These are phyloP conservation scores for Globisporangium solare DNA, from an alignment of 352 stramenopile species.

Conservation along the genomic window DNA sequence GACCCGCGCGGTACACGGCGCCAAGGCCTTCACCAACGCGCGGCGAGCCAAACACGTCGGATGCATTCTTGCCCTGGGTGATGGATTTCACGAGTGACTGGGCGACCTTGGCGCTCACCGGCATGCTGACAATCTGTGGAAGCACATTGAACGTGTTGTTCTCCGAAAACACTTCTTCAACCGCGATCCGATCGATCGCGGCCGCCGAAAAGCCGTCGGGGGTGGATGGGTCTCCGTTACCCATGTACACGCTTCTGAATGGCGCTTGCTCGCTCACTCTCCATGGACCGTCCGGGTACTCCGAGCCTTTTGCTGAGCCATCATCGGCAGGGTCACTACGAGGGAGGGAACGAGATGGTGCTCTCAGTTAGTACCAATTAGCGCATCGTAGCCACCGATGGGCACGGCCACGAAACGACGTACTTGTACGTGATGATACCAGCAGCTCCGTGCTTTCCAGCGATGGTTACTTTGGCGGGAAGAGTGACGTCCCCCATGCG, in stretches of 20 bases:
- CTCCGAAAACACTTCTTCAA: slow-evolving; percentile 71
- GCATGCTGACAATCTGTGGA: slow-evolving; percentile 66
- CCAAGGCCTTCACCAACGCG: slow-evolving; percentile 27
- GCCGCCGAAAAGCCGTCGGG: slow-evolving; percentile 60
- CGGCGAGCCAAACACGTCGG: slow-evolving; percentile 35
- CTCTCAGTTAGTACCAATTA: too few species aligned
- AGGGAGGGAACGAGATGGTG: background rate
- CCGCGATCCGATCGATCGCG: slow-evolving; percentile 56
- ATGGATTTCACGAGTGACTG: slow-evolving; percentile 33
- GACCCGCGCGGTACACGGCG: slow-evolving; percentile 29
- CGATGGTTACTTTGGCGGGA: slow-evolving; percentile 65
- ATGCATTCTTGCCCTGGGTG: slow-evolving; percentile 21
- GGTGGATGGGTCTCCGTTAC: slow-evolving; percentile 76
- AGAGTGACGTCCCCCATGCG: slow-evolving; percentile 62
- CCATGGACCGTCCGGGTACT: slow-evolving; percentile 68
- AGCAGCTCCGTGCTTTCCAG: slow-evolving; percentile 47
- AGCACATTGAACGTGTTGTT: slow-evolving; percentile 85
- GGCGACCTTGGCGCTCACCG: slow-evolving; percentile 59
- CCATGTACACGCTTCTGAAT: slow-evolving; percentile 82
- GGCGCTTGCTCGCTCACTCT: slow-evolving; percentile 41
- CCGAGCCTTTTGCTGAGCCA: slow-evolving; percentile 39
- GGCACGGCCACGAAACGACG: slow-evolving; percentile 22
- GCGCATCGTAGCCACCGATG: background rate
- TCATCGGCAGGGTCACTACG: slow-evolving; percentile 65
- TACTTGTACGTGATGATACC: slow-evolving; percentile 79